Conservation (phyloP, 805 yeast genomes). For the Saccharomycopsis schoenii region DNA sequence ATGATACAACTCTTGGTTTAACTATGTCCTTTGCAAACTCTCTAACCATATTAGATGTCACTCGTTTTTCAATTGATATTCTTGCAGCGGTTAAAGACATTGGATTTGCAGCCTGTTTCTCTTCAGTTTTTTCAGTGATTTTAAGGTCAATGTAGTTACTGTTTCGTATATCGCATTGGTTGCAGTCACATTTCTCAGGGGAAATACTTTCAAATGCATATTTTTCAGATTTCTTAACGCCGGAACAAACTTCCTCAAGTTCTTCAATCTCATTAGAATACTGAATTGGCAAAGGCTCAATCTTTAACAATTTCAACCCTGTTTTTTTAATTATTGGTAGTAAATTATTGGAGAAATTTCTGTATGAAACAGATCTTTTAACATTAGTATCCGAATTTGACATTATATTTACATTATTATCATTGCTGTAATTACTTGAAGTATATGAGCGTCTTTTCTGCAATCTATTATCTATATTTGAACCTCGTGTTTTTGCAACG, state of each 20-base stretch:
- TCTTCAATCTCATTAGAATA: neutral
- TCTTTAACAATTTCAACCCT: neutral
- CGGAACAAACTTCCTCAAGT: neutral
- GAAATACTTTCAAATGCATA: neutral
- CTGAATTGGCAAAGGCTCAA: neutral
- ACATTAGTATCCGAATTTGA: neutral
- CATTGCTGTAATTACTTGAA: neutral
- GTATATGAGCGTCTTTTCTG: neutral
- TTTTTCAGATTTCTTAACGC: neutral
- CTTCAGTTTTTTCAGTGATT: neutral
- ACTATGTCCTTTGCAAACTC: neutral
- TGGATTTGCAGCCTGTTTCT: neutral
- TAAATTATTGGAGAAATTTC: neutral
- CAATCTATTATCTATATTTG: neutral
- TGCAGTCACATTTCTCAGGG: neutral
- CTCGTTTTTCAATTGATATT: neutral
- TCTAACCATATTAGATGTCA: neutral
- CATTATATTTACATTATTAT: neutral
- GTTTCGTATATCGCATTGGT: neutral
- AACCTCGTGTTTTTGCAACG: neutral
- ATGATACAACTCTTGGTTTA: neutral
- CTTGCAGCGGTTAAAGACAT: slow-evolving; percentile 1
- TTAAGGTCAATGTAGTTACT: neutral
- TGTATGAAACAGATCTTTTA: neutral
- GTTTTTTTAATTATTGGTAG: neutral